These are phyloP conservation scores for Hanseniaspora uvarum DNA, from an alignment of 1,139 yeast genomes.

Conservation along the genomic window DNA sequence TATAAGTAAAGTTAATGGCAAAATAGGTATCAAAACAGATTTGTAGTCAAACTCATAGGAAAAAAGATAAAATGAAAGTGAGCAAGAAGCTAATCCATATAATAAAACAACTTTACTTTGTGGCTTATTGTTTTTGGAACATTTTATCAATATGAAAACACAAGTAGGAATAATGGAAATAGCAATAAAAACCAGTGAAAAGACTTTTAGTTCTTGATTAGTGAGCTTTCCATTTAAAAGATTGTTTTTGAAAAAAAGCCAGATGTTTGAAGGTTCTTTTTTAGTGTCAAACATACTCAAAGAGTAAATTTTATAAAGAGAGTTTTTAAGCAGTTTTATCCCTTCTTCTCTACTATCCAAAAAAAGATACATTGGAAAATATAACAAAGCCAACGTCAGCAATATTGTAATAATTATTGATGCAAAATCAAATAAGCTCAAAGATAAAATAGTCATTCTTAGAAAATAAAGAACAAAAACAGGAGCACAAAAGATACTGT, in stretches of 20 bases:
- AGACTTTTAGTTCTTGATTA: conserved; percentile 47
- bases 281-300: conserved; percentile 33
- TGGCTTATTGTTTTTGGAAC: conserved; percentile 24
- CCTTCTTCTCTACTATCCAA: conserved; percentile 27
- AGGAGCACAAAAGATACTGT: conserved; percentile 91
- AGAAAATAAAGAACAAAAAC: conserved; percentile 60
- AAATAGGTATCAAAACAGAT: conserved; percentile 71
- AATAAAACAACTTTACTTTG: conserved; percentile 40
- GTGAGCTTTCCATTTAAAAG: conserved; percentile 54
- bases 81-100: conserved; percentile 72
- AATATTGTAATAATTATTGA: conserved; percentile 57
- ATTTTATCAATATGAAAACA: conserved; percentile 42
- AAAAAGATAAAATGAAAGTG: conserved; percentile 81
- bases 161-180: conserved; percentile 60
- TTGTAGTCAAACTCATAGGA: conserved; percentile 96
- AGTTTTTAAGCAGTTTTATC: conserved; percentile 36
- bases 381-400: conserved; percentile 41
- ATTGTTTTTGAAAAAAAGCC: conserved; percentile 81
- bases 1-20: conserved; percentile 68
- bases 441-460: conserved; percentile 31
- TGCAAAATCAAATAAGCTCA: conserved; percentile 43
- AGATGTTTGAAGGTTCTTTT: conserved; percentile 49
- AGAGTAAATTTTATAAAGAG: conserved; percentile 68
- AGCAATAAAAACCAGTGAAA: conserved; percentile 57
- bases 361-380: conserved; percentile 52